Evolutionary conservation across 1,284 basidiomycete genomes (phyloP).

Genomic region (Cryptococcus sp.): DNA sequence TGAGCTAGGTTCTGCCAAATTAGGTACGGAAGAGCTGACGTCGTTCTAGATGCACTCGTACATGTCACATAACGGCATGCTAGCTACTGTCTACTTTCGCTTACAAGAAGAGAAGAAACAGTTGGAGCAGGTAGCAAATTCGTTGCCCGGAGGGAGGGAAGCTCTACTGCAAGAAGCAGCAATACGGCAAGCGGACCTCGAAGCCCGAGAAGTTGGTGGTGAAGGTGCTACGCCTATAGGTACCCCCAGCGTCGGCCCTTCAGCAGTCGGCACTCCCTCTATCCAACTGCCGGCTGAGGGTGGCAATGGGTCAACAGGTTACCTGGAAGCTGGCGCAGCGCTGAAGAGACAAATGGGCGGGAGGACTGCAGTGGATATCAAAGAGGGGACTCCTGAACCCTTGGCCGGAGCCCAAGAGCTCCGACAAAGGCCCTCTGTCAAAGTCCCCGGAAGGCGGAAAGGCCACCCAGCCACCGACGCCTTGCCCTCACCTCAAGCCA

Average conservation of each 20-base stretch:
- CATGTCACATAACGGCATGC: constrained; percentile 82
- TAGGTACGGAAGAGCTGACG: constrained; percentile 1
- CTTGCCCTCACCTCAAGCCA: constrained; percentile 34
- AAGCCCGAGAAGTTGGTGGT: constrained; percentile 37
- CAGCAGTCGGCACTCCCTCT: constrained; percentile 54
- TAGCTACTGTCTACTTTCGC: constrained; percentile 60
- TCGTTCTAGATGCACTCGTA: constrained; percentile 76
- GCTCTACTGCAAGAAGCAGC: constrained; percentile 41
- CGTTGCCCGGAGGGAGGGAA: constrained; percentile 42
- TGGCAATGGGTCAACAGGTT: constrained; percentile 8
- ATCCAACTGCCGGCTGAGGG: constrained; percentile 3
- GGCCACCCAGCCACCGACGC: constrained; percentile 32
- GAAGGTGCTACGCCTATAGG: constrained; percentile 40
- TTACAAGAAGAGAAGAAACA: constrained; percentile 40
- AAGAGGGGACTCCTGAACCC: constrained; percentile 11
- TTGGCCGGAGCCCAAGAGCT: constrained; percentile 9
- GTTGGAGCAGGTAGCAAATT: constrained; percentile 37
- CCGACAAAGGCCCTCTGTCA: constrained; percentile 7
- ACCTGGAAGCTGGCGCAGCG: constrained; percentile 12
- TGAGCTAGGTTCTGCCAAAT: constrained; percentile 10
- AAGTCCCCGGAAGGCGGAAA: constrained; percentile 6
- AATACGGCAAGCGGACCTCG: constrained; percentile 28
- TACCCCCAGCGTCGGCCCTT: constrained; percentile 57
- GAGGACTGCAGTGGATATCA: constrained; percentile 3
- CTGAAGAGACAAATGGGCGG: constrained; percentile 16